Evolutionary conservation across 2,329 filamentous ascomycete genomes (phyloP), one percentile per base, ranked within the genome.

Genomic region (Scytalidium sp.): DNA sequence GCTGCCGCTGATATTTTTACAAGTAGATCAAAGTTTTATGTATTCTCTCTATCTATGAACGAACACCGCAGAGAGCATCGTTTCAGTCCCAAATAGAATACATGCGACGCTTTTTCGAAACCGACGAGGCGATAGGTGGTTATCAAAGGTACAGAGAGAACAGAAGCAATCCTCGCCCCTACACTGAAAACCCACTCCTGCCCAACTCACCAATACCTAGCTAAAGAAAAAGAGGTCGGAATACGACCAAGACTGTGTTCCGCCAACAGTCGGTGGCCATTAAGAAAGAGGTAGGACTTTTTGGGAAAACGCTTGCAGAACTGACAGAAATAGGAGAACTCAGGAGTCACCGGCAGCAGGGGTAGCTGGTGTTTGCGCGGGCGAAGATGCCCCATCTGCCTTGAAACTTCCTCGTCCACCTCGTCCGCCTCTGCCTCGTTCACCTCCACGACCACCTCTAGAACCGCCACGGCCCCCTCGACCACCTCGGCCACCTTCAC

Each of bases 381-480:
- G 63, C 15, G 64, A 65, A 22, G 81, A 81, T 25, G 75, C 74
- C 45, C 72, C 74, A 53, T 75, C 77, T 43, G 84, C 79, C 55
- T 67, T 70, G 62, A 74, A 74, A 29, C 80, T 79, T 50, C 80
- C 77, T 49, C 75, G 69, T 36, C 80, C 79, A 46, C 80, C 74
- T 10, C 78, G 76, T 25, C 81, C 76, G 45, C 80, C 72, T 23
- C 81, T 81, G 43, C 81, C 73, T 43, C 82, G 70, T 45, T 76
- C 77, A 55, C 75, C 71, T 51, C 80, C 75, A 53, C 78, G 71
- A 53, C 75, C 72, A 54, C 80, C 74, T 53, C 80, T 75, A 50
- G 80, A 71, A 49, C 74, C 73, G 50, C 76, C 85, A 64, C 84
- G 87, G 49, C 72, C 71, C 56, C 80, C 73, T 60, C 79, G 75